Base-by-base conservation (phyloP, 768 basidiomycete genomes). In the Pluteus cervinus region DNA sequence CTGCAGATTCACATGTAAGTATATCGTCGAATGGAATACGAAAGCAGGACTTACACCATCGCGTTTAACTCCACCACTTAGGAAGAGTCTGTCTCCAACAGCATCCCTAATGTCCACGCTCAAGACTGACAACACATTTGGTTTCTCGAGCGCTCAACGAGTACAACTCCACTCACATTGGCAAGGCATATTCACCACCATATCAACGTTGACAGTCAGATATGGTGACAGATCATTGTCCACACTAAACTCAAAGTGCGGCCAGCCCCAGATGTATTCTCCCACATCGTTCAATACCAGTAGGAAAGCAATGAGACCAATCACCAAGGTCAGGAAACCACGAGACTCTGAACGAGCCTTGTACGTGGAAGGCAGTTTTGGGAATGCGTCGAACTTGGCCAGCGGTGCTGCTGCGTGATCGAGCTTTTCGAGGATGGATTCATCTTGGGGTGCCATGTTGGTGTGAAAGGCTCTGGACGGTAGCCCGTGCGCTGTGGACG, bases 241-340 rank as follows among this genome's bases (percentile, higher is more conserved):
- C 36, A 99, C 82, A 46, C 78, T 81, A 60, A 97, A 99, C 53
- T 84, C 80, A 49, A 82, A 81, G 53, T 88, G 85, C 5, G 88
- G 84, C 76, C 91, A 93, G 29, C 94, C 94, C 76, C 87, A 98
- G 23, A 98, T 62, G 52, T 77, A 98, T 55, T 97, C 93, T 33
- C 80, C 81, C 29, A 93, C 60, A 52, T 98, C 93, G 49, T 94
- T 93, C 43, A 90, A 69, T 39, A 92, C 73, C 14, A 94, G 73
- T 17, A 91, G 48, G 36, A 87, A 60, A 8, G 85, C 78, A 30
- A 89, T 45, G 29, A 83, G 47, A 5, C 67, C 58, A 37, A 91
- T 76, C 43, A 84, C 73, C 50, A 89, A 42, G 14, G 88, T 91
- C 60, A 88, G 68, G 57, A 90, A 77, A 8, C 90, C 89, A 24